Evolutionary conservation across 495 filamentous ascomycete species (phyloP), one percentile per base, ranked within the genome.

Genomic region (Aspergillus asperescens): DNA sequence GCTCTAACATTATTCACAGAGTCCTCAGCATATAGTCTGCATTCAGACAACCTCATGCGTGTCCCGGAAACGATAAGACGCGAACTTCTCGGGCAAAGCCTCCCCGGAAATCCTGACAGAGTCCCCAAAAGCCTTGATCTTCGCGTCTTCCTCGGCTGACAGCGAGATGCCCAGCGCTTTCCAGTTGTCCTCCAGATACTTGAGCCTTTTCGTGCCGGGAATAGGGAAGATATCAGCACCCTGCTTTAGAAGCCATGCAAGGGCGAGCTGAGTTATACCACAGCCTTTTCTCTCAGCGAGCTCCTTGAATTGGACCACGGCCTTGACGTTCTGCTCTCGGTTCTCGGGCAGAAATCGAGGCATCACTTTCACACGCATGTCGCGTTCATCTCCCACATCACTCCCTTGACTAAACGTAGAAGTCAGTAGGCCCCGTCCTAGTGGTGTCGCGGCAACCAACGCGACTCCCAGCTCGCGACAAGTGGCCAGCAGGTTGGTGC

Each of bases 181-280:
- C 52, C 54, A 74, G 63, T 86, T 85, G 62, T 84, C 74, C 35
- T 81, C 76, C 25, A 85, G 53, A 34, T 80, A 79, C 52, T 78
- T 68, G 20, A 77, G 50, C n/a, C 63, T 72, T 49, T 73, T 78
- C 1, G 80, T 81, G n/a, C 85, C 77, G 0, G 83, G 82, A 59
- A 84, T 83, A 0, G 80, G 75, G 46, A 85, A 72, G 12, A 85
- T 69, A 56, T 83, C 78, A n/a, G 75, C 65, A 0, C 82, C 82
- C 57, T 84, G 81, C 22, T 65, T 67, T 48, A 87, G 50, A 48
- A 85, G 31, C 81, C 81, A 86, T 1, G 80, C 81, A 28, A 85
- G 58, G 5, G 73, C 67, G 40, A 84, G 57, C 55, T 84, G 80
- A 7, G 70, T 62, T 1, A 68, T 24, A 0, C 76, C 81, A 19